Base-by-base conservation (phyloP, 2,329 filamentous ascomycete genomes). In the Atkinsonella texensis region DNA sequence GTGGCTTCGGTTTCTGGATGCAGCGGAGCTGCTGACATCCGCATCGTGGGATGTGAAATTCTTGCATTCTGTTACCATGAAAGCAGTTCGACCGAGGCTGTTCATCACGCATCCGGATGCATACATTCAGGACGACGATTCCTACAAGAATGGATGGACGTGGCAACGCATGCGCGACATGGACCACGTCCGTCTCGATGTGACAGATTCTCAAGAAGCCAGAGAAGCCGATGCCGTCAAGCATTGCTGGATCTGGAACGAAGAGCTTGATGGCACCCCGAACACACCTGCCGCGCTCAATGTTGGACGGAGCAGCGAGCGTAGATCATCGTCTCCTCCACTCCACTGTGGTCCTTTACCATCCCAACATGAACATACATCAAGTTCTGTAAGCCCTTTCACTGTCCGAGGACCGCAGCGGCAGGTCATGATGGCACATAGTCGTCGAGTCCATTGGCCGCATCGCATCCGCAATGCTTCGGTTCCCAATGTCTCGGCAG, bases 31-130 rank as follows among this genome's bases (percentile, higher is more conserved):
- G 80, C 68, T 85, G 39, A 89, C 83, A 1, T 80, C 85, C 0
- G 77, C 81, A 1, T 66, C 82, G 2, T 91, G 87, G 87, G 80
- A 82, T 49, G 79, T 83, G 2, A 73, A 79, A 10, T 90, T 90
- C 55, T 73, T 91, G 31, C 74, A 75, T 48, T 82, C 84, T 46
- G 79, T 89, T 39, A 77, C 87, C 60, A 90, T 90, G 86, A 81
- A 83, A 59, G 76, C 81, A 32, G 74, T 78, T 10, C 74, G 77
- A 55, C 81, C 82, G 55, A 76, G 86, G 9, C 74, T 91, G 12
- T 91, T 86, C 66, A 74, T 90, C 53, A 91, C 87, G 1, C 84
- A 87, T 53, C 79, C 83, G 3, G 81, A 85, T 57, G 83, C 84
- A 1, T 91, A 91, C 57, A 68, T 87, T 2, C 87, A 91, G 60